Conservation (phyloP, 768 basidiomycete genomes). For the Phaeolepiota aurea region DNA sequence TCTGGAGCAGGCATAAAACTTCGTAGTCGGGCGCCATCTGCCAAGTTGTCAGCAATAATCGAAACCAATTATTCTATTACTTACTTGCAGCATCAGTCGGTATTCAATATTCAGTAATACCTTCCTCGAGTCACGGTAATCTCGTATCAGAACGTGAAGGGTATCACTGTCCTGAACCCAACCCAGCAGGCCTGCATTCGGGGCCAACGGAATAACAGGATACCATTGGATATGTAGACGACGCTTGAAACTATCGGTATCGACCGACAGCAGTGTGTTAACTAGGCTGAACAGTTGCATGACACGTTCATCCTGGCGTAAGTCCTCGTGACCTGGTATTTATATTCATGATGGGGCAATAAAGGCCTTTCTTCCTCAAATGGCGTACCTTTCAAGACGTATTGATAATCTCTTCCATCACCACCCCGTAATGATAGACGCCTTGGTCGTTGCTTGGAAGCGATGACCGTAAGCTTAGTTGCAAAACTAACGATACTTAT, state of each 20-base stretch:
- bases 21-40: constrained; percentile 99
- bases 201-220: constrained; percentile 90
- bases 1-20: constrained; percentile 86
- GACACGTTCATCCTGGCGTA: constrained; percentile 97
- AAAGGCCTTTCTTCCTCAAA: background rate
- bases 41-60: constrained; percentile 3
- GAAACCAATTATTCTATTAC: constrained; percentile 7
- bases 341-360: no score
- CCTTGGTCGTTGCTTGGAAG: constrained; percentile 94
- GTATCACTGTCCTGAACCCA: constrained; percentile 98
- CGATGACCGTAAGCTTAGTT: constrained; percentile 86
- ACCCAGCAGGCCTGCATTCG: constrained; percentile 88
- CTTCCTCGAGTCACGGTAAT: constrained; percentile 93
- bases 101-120: constrained; percentile 97
- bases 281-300: constrained; percentile 99
- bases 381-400: constrained; percentile 77
- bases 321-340: constrained; percentile 84
- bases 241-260: constrained; percentile 92
- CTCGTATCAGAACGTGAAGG: constrained; percentile 90
- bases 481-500: constrained; percentile 80
- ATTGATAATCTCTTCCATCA: constrained; percentile 92
- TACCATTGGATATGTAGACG: constrained; percentile 91
- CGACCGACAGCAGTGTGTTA: constrained; percentile 87
- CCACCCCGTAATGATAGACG: constrained; percentile 80
- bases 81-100: constrained; percentile 93